phyloP scores from a whole-genome alignment of 805 yeast genomes.

The Myxozyma nipponensis region DNA sequence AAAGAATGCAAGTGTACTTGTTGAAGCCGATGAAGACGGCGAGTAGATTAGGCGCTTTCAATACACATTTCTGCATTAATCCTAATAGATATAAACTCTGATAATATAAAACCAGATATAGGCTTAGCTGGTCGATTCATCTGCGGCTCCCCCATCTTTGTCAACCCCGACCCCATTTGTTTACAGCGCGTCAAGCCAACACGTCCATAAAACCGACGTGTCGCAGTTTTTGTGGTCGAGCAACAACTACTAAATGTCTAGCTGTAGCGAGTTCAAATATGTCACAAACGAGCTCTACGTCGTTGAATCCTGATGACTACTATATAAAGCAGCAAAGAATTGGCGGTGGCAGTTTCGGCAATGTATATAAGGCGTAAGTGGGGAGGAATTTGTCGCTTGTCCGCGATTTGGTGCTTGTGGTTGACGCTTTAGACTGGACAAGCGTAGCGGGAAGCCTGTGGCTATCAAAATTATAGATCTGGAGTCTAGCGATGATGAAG shows the following conservation, averaged over 20 bases:
- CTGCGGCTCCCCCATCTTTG: no score
- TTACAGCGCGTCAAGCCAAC: not conserved
- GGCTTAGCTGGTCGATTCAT: no score
- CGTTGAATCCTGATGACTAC: constrained; percentile 18
- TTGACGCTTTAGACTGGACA: constrained; percentile 30
- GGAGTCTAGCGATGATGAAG: constrained; percentile 74
- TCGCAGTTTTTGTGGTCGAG: no score
- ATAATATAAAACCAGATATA: not conserved
- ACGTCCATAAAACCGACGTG: no score
- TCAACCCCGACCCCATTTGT: not conserved
- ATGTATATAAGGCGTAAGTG: constrained; percentile 62
- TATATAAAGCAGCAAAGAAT: constrained; percentile 46
- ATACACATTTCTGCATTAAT: no score
- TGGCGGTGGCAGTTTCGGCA: constrained; percentile 85
- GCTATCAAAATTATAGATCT: constrained; percentile 86
- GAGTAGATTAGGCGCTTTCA: not conserved
- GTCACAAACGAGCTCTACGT: not conserved
- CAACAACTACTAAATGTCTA: no score
- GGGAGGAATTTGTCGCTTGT: not conserved
- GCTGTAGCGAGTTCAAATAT: not conserved
- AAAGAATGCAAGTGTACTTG: constrained; percentile 71
- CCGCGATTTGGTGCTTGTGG: not conserved
- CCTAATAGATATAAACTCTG: not conserved
- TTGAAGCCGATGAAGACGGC: constrained; percentile 49
- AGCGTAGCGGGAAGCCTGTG: constrained; percentile 45